Evolutionary conservation across 371 early-diverging fungal species (phyloP), one percentile per base, ranked within the genome.

Genomic region (Lichtheimia hyalospora): DNA sequence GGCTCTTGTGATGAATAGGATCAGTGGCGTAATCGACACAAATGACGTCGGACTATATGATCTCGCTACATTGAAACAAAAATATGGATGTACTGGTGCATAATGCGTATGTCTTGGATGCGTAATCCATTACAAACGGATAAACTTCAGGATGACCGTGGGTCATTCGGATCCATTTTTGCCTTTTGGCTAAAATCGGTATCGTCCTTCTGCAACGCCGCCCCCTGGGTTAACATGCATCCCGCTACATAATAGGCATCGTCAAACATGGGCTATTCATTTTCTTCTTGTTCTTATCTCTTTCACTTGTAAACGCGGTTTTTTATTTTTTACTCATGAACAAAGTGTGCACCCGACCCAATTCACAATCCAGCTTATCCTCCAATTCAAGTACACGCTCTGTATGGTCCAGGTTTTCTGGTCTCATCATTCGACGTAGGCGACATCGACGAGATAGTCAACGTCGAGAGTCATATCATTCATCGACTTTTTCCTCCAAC

Each of bases 361-460:
- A 20, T 39, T 28, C 40, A 8, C 20, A 39, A 53, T 39, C 53
- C n/a, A 27, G 40, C 40, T 39, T 40, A 34, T 53, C 53, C 14
- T 40, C 20, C 18, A 53, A 40, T 40, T 34, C 34, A 34, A 34
- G 34, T 34, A 34, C 34, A 4, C 34, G 34, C 34, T 34, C 34
- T 34, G 23, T 53, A 40, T 40, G 53, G 53, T 39, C 53, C 28
- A 53, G 53, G 21, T 53, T 53, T 40, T 53, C 53, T 12, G 21
- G 28, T 8, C 13, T 40, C 5, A 39, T 53, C 15, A 16, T 34
- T 39, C 12, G 34, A 15, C 52, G 39, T 16, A 34, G 52, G 7
- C 27, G 23, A 20, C 53, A 12, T 39, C 25, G 25, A 34, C 28
- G 2, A 34, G 10, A 25, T 39, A 34, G 28, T 52, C 52, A 13